phyloP scores from a whole-genome alignment of 306 rosid genomes.

The Rubus idaeus region DNA sequence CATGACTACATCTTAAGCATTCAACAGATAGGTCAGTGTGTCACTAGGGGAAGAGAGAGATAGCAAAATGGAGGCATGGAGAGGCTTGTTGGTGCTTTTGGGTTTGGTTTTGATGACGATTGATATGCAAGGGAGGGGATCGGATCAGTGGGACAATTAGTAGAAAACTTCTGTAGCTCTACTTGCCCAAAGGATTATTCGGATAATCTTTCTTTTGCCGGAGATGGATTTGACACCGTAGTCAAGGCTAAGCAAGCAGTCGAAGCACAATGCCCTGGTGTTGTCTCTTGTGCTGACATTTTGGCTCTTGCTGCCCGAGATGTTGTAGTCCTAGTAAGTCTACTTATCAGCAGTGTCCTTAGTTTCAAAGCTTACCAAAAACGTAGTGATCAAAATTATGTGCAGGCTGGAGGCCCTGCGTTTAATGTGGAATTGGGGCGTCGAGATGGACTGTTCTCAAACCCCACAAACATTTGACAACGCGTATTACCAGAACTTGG shows the following conservation, averaged over 20 bases:
- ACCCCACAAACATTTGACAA: conserved; percentile 58
- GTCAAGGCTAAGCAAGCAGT: conserved; percentile 71
- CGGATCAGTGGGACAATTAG: conserved; percentile 42
- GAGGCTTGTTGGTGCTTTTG: conserved; percentile 25
- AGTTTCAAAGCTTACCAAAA: background rate
- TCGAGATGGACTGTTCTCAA: conserved; percentile 49
- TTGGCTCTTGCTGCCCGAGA: conserved; percentile 81
- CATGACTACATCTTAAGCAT: background rate
- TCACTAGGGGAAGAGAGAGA: background rate
- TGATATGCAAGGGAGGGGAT: conserved; percentile 13
- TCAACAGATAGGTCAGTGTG: background rate
- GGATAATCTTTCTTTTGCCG: conserved; percentile 69
- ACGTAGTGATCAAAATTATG: background rate
- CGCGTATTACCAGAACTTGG: conserved; percentile 48
- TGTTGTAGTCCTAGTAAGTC: conserved; percentile 5
- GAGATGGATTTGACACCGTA: conserved; percentile 92
- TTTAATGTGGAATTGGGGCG: conserved; percentile 80
- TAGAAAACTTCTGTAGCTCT: conserved; percentile 51
- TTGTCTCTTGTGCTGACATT: conserved; percentile 81
- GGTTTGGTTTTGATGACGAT: conserved; percentile 20
- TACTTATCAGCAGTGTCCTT: background rate
- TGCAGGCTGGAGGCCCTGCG: conserved; percentile 69
- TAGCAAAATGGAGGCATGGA: conserved; percentile 30
- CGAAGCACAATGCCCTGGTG: conserved; percentile 63
- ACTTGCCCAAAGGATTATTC: conserved; percentile 66